A percentile compares a stretch with the other conserved stretches of the same genome.
Evolutionary conservation across 1,284 basidiomycete species (phyloP).

Genomic region (Heliocybe sulcata): DNA sequence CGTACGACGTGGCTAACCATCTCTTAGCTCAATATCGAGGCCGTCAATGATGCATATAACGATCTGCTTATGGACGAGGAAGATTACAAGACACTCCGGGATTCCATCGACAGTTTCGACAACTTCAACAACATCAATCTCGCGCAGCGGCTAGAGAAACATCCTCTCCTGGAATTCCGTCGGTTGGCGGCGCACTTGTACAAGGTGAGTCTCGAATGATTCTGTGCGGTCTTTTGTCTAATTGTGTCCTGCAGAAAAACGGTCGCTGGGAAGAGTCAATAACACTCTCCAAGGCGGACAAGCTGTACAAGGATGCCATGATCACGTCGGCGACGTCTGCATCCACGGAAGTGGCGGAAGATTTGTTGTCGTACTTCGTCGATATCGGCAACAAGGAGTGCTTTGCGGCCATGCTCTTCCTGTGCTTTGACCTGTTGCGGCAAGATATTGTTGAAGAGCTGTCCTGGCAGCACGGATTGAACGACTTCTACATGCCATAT

Average conservation of each 20-base stretch:
- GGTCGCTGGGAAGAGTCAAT: slow-evolving; percentile 93
- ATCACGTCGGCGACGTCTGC: slow-evolving; percentile 84
- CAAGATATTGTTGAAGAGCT: slow-evolving; percentile 92
- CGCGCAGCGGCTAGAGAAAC: slow-evolving; percentile 82
- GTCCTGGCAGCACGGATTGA: slow-evolving; percentile 91
- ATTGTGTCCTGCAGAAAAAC: slow-evolving; percentile 65
- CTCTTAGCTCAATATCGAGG: slow-evolving; percentile 82
- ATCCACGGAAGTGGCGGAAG: slow-evolving; percentile 85
- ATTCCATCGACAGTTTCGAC: slow-evolving; percentile 95
- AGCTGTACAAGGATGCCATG: slow-evolving; percentile 95
- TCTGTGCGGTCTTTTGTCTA: background rate
- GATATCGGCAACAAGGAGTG: slow-evolving; percentile 98
- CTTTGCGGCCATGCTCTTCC: slow-evolving; percentile 86
- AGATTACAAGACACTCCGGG: slow-evolving; percentile 94
- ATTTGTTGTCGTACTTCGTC: slow-evolving; percentile 89
- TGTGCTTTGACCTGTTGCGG: slow-evolving; percentile 90
- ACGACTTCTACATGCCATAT: slow-evolving; percentile 96
- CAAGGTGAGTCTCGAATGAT: slow-evolving; percentile 52
- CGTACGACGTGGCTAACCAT: slow-evolving; percentile 5
- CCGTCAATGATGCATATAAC: slow-evolving; percentile 97
- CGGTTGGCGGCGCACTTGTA: slow-evolving; percentile 92
- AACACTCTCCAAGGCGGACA: slow-evolving; percentile 90
- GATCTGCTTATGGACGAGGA: slow-evolving; percentile 97
- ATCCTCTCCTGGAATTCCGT: slow-evolving; percentile 93
- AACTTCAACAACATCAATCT: slow-evolving; percentile 94